Conservation (phyloP, 495 filamentous ascomycete genomes). For the Hyaloscypha hepaticicola region DNA sequence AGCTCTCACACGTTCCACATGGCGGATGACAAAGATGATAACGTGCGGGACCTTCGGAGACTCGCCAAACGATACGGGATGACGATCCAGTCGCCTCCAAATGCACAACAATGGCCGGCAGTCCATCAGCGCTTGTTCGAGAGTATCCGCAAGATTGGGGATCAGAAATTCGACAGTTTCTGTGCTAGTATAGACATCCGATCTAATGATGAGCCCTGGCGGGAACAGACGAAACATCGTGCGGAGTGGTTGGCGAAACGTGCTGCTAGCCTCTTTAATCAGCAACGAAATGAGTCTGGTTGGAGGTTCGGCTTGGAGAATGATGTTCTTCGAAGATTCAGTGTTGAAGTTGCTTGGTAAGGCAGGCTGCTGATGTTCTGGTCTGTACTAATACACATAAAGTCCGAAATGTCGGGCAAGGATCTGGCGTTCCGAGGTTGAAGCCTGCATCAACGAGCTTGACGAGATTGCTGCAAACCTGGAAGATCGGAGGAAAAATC, state of each 20-base stretch:
- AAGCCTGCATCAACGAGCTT: slow-evolving; percentile 15
- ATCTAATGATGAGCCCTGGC: slow-evolving; percentile 23
- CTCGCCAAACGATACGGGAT: slow-evolving; percentile 19
- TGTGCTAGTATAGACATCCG: slow-evolving; percentile 19
- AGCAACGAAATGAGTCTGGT: slow-evolving; percentile 21
- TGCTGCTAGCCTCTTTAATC: slow-evolving; percentile 15
- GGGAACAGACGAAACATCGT: slow-evolving; percentile 18
- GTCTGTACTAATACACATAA: slow-evolving; percentile 10
- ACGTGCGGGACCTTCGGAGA: slow-evolving; percentile 18
- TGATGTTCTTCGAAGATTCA: slow-evolving; percentile 20
- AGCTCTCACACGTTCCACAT: slow-evolving; percentile 8
- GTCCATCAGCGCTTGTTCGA: slow-evolving; percentile 10
- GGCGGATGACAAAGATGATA: slow-evolving; percentile 14
- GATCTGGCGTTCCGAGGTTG: slow-evolving; percentile 25
- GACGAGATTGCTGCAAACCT: slow-evolving; percentile 11
- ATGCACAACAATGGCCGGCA: slow-evolving; percentile 16
- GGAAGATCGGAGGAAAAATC: slow-evolving; percentile 19
- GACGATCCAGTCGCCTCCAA: slow-evolving; percentile 14
- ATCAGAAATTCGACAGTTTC: slow-evolving; percentile 17
- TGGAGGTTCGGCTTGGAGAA: slow-evolving; percentile 21
- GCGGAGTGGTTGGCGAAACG: slow-evolving; percentile 20
- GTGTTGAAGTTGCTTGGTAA: slow-evolving; percentile 26
- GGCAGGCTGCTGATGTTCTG: background rate
- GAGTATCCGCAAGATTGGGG: slow-evolving; percentile 17
- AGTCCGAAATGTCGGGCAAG: slow-evolving; percentile 22